Conservation (phyloP, 495 filamentous ascomycete species). For the Penicillium steckii region DNA sequence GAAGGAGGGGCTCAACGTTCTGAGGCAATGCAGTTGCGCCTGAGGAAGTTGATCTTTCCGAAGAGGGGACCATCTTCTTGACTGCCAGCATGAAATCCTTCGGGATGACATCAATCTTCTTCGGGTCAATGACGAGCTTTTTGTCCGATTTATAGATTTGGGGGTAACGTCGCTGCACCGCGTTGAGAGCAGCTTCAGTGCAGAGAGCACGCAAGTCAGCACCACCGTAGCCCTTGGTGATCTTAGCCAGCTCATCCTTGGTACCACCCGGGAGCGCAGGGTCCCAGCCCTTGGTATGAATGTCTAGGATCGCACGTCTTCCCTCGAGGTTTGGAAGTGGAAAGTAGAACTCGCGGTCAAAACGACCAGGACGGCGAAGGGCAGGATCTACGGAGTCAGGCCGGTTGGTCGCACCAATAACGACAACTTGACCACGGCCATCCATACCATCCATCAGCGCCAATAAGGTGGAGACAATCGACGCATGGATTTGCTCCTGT, state of each 20-base stretch:
- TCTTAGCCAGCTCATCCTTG: constrained; percentile 78
- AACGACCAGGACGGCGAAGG: constrained; percentile 92
- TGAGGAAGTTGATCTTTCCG: constrained; percentile 81
- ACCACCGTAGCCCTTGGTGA: constrained; percentile 95
- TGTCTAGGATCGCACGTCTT: constrained; percentile 83
- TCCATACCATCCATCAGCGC: constrained; percentile 99
- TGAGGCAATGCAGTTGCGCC: constrained; percentile 75
- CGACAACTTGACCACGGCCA: constrained; percentile 93
- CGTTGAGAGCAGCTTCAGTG: constrained; percentile 98
- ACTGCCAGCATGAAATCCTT: constrained; percentile 96
- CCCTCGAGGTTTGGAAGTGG: constrained; percentile 79
- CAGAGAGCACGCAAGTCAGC: constrained; percentile 91
- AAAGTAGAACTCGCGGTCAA: constrained; percentile 98
- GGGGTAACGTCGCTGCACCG: constrained; percentile 90
- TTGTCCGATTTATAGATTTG: constrained; percentile 91
- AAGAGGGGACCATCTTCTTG: constrained; percentile 94
- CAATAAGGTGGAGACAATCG: constrained; percentile 91
- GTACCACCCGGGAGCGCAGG: constrained; percentile 69
- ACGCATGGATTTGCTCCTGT: constrained; percentile 97
- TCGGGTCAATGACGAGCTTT: constrained; percentile 85
- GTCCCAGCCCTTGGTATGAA: constrained; percentile 94
- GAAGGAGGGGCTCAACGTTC: constrained; percentile 77
- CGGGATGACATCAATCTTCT: constrained; percentile 76
- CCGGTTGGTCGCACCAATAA: constrained; percentile 96
- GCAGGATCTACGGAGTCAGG: constrained; percentile 98